phyloP scores from a whole-genome alignment of 2,329 filamentous ascomycete species.

The Ceratocystis diversiconidia region DNA sequence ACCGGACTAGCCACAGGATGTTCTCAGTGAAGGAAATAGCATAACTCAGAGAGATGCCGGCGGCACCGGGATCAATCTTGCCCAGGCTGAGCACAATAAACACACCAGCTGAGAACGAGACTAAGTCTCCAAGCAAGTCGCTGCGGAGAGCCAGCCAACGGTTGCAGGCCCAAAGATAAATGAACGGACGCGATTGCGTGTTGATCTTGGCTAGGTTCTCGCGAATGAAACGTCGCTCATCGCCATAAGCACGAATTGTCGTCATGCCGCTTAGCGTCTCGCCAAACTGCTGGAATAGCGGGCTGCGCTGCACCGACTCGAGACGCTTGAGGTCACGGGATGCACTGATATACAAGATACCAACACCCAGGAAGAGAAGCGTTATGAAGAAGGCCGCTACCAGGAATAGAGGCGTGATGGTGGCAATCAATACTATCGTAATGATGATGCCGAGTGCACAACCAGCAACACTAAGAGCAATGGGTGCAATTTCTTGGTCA shows the following conservation, averaged over 20 bases:
- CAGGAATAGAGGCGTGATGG: conserved; percentile 81
- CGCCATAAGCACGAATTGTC: conserved; percentile 91
- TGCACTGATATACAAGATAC: conserved; percentile 74
- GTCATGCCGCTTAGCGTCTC: conserved; percentile 91
- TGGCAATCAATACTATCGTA: conserved; percentile 73
- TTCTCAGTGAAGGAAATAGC: conserved; percentile 96
- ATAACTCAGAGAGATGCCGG: conserved; percentile 87
- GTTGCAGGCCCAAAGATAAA: conserved; percentile 93
- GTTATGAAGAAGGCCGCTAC: conserved; percentile 78
- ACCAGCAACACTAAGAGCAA: conserved; percentile 64
- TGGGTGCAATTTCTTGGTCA: conserved; percentile 88
- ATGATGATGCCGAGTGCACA: conserved; percentile 57
- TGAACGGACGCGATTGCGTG: conserved; percentile 80
- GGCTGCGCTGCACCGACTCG: conserved; percentile 86
- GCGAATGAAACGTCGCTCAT: conserved; percentile 81
- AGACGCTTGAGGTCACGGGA: conserved; percentile 93
- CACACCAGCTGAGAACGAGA: conserved; percentile 82
- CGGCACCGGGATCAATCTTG: conserved; percentile 74
- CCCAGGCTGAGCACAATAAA: conserved; percentile 80
- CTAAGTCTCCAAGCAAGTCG: conserved; percentile 77
- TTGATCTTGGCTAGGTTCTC: conserved; percentile 85
- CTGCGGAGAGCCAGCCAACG: conserved; percentile 91
- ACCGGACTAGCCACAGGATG: conserved; percentile 84
- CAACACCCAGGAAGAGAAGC: conserved; percentile 66
- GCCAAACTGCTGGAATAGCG: conserved; percentile 93